Base-by-base conservation (phyloP, 106 monocot genomes). In the Xerophyta viscosa region DNA sequence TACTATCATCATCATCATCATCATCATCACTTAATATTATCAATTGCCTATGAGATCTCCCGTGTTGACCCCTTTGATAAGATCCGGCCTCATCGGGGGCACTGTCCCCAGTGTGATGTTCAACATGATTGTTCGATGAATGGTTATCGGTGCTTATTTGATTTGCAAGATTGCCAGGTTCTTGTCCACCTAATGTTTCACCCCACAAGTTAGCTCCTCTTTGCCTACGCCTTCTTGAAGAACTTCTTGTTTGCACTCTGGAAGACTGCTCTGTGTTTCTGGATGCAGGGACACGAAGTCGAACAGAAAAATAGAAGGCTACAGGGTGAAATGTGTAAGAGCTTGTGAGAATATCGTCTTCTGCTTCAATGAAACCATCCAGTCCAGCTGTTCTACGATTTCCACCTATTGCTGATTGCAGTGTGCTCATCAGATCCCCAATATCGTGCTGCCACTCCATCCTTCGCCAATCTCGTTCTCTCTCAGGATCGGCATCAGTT, bases 381-480 rank as follows among this genome's bases (percentile, higher is more conserved):
- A 31, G 11, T 4, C 53, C 29, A 9, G 53, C 53, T 54, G 30
- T 31, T 31, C 29, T 54, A 30, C 30, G 12, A 29, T 31, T 31
- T 31, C 54, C 31, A 29, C 54, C 54, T 29, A 54, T 54, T 0
- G 65, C 56, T 7, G 80, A 71, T 22, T 62, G 67, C 18, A 92
- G 67, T 39, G 83, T 74, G 62, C 87, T 84, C 53, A 93, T 56
- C 49, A 88, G 50, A 37, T 93, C 87, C 3, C 75, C 87, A 20
- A 93, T 45, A 48, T 87, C 92, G 6, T 74, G 68, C 64, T 74
- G 73, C 46, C 60, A 73, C 61, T 80, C 87, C 77, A 93, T 68
- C 66, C 87, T 68, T 48, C 77, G 66, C 92, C 92, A 93, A 24
- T 87, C 92, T 7, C 60, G 63, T 54, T 87, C 66, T 19, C 92